These are phyloP conservation scores for Hypoxylon sp. DNA, from an alignment of 2,329 filamentous ascomycete genomes.

Conservation along the genomic window DNA sequence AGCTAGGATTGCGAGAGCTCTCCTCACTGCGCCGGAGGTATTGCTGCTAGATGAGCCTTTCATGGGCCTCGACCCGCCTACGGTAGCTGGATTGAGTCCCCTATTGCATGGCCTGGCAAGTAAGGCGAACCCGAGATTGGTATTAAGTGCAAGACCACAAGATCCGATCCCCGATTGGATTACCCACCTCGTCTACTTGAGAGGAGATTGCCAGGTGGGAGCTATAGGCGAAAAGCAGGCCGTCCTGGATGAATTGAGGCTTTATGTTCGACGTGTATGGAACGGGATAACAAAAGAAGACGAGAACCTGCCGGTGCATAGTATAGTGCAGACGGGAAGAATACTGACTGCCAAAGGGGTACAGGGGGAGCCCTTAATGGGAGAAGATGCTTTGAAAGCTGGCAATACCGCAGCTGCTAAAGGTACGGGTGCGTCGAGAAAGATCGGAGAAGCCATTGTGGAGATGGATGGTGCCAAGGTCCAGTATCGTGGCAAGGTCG, in stretches of 20 bases:
- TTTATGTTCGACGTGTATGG: conserved; percentile 62
- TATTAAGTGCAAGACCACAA: conserved; percentile 85
- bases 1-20: conserved; percentile 86
- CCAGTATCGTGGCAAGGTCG: conserved; percentile 80
- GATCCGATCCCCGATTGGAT: conserved; percentile 92
- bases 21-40: conserved; percentile 83
- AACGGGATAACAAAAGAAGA: conserved; percentile 60
- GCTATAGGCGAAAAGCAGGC: conserved; percentile 73
- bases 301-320: conserved; percentile 61
- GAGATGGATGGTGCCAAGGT: conserved; percentile 90
- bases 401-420: conserved; percentile 39
- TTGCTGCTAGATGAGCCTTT: conserved; percentile 93
- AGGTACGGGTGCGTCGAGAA: conserved; percentile 20
- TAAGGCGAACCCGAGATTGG: conserved; percentile 74
- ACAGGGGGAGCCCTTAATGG: conserved; percentile 54
- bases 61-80: conserved; percentile 93
- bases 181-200: conserved; percentile 82
- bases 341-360: conserved; percentile 58
- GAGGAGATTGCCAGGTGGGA: conserved; percentile 73
- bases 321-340: conserved; percentile 64
- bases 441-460: conserved; percentile 76
- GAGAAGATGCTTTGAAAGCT: conserved; percentile 39
- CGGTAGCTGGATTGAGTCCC: conserved; percentile 76
- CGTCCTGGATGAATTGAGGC: conserved; percentile 68
- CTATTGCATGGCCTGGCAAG: conserved; percentile 77